These are phyloP conservation scores for Eucalyptus tenuipes DNA, from an alignment of 345 rosid species.

Conservation along the genomic window DNA sequence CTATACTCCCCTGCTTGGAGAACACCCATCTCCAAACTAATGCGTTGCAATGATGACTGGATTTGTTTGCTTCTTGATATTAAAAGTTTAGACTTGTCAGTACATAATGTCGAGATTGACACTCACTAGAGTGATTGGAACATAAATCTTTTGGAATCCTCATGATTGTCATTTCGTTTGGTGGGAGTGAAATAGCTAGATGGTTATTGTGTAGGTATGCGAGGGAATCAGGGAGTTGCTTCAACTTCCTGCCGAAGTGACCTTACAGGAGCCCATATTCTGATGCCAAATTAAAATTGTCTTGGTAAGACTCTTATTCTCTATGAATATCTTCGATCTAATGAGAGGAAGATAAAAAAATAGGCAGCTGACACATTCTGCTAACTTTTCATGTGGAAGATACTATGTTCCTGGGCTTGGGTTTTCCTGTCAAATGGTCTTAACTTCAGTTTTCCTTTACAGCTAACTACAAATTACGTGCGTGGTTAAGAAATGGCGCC, in stretches of 20 bases:
- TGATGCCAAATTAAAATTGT: neutral
- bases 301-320: neutral
- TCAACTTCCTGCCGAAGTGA: neutral
- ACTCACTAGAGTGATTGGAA: neutral
- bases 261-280: neutral
- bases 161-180: neutral
- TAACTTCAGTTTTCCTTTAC: neutral
- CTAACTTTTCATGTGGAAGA: neutral
- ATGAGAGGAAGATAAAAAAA: neutral
- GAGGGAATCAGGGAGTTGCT: slow-evolving; percentile 7
- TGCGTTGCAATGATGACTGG: neutral
- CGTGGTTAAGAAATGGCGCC: neutral
- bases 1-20: neutral
- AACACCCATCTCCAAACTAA: neutral
- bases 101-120: neutral
- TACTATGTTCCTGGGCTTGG: neutral
- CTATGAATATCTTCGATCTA: neutral
- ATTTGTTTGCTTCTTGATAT: neutral
- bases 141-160: neutral
- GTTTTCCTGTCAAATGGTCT: neutral
- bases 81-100: neutral
- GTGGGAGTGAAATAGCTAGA: neutral
- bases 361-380: neutral
- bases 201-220: neutral
- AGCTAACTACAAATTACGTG: neutral